phyloP scores from a whole-genome alignment of 495 filamentous ascomycete genomes.

The Letharia columbiana region DNA sequence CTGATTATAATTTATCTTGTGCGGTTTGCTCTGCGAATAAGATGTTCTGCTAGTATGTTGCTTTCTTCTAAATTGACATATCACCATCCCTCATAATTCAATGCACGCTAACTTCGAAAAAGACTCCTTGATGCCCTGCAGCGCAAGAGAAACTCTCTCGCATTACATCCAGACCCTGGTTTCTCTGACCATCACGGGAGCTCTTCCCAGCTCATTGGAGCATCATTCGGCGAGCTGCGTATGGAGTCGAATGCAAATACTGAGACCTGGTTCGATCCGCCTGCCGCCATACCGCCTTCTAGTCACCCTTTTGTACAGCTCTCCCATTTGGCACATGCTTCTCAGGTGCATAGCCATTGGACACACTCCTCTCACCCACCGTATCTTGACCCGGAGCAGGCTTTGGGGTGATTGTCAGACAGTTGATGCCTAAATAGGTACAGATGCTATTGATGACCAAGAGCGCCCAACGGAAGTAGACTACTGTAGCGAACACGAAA shows the following conservation, averaged over 20 bases:
- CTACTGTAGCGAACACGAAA: conserved; percentile 67
- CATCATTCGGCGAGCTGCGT: not conserved
- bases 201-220: not conserved
- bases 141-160: not conserved
- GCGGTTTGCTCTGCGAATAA: not conserved
- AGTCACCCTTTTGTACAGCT: not conserved
- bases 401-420: conserved; percentile 67
- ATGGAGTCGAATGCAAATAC: too few relatives aligned
- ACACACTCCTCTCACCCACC: not conserved
- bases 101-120: not conserved
- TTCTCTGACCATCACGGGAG: not conserved
- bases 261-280: not conserved
- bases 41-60: not conserved
- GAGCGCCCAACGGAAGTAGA: conserved; percentile 87
- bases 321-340: not conserved
- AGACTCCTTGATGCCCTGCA: not conserved
- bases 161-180: not conserved
- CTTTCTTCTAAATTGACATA: not conserved
- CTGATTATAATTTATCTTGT: not conserved
- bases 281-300: not conserved
- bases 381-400: conserved; percentile 18
- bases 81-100: not conserved
- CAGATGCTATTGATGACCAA: conserved; percentile 90
- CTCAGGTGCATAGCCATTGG: not conserved
- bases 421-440: conserved; percentile 83